Evolutionary conservation across 2,329 filamentous ascomycete genomes (phyloP).

Genomic region (Sarocladium brachiariae): DNA sequence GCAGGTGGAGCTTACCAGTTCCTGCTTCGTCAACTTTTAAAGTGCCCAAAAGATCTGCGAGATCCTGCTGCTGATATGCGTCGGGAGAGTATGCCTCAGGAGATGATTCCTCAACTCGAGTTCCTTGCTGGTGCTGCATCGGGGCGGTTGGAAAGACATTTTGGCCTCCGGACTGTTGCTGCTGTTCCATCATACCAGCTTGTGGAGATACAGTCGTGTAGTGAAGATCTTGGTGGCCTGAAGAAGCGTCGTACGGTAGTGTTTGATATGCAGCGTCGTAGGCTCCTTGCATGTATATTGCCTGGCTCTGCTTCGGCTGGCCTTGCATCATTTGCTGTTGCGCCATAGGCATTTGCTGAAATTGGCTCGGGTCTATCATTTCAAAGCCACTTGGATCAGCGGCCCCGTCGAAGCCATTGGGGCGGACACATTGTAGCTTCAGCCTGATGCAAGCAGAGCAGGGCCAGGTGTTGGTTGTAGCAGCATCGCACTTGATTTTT

Average conservation of each 20-base stretch:
- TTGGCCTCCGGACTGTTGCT: constrained; percentile 33
- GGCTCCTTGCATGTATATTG: constrained; percentile 42
- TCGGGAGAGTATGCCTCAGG: constrained; percentile 51
- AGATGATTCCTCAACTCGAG: constrained; percentile 25
- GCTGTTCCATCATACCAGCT: constrained; percentile 43
- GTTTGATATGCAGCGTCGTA: constrained; percentile 46
- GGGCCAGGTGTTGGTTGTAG: constrained; percentile 95
- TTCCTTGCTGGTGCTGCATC: constrained; percentile 21
- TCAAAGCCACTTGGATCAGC: constrained; percentile 28
- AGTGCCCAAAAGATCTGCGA: constrained; percentile 76
- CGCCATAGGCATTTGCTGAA: constrained; percentile 46
- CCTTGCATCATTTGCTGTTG: constrained; percentile 33
- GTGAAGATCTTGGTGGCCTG: constrained; percentile 40
- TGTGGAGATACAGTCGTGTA: constrained; percentile 47
- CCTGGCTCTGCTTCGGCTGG: constrained; percentile 30
- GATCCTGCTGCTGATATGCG: constrained; percentile 60
- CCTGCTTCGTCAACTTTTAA: constrained; percentile 83
- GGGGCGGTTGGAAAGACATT: constrained; percentile 49
- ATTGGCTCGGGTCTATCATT: constrained; percentile 25
- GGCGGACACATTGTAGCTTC: constrained; percentile 88
- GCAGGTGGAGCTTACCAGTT: constrained; percentile 54
- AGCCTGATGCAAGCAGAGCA: constrained; percentile 89
- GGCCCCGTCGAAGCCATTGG: constrained; percentile 61
- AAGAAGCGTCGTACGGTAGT: constrained; percentile 39
- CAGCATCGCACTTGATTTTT: constrained; percentile 97